A percentile compares a stretch with the other conserved stretches of the same genome.
Conservation (phyloP, 495 filamentous ascomycete genomes). For the Trichoderma erinaceum region DNA sequence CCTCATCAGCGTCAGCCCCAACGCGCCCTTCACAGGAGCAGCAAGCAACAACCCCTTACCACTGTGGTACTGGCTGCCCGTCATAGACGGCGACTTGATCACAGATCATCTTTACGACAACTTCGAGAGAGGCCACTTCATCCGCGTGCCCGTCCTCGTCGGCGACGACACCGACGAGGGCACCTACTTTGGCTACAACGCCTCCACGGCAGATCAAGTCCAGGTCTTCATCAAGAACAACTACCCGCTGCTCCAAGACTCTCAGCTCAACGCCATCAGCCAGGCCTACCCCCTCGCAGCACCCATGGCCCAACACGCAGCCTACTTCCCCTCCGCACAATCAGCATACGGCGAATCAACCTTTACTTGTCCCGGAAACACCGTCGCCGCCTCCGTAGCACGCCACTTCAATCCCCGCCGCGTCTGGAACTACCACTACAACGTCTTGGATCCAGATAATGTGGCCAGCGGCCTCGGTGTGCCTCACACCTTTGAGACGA, state of each 20-base stretch:
- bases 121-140: conserved; percentile 53
- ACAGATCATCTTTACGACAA: conserved; percentile 53
- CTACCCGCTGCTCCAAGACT: conserved; percentile 36
- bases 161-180: conserved; percentile 68
- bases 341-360: conserved; percentile 55
- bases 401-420: conserved; percentile 21
- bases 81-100: conserved; percentile 56
- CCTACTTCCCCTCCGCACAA: conserved; percentile 40
- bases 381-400: conserved; percentile 27
- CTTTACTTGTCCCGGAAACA: conserved; percentile 54
- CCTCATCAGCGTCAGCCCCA: conserved; percentile 49
- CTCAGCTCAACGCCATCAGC: conserved; percentile 41
- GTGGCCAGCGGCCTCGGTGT: conserved; percentile 25
- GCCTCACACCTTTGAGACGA: conserved; percentile 33
- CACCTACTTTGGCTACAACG: conserved; percentile 42
- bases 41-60: conserved; percentile 26
- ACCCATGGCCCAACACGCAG: conserved; percentile 25
- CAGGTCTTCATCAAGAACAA: conserved; percentile 43
- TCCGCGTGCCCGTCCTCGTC: conserved; percentile 63
- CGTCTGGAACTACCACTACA: conserved; percentile 29
- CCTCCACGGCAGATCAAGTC: conserved; percentile 39
- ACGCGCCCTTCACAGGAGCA: conserved; percentile 39
- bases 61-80: conserved; percentile 52
- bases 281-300: conserved; percentile 24
- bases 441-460: conserved; percentile 26